Evolutionary conservation across 2,329 filamentous ascomycete genomes (phyloP).

Genomic region (Whalleya microplaca): DNA sequence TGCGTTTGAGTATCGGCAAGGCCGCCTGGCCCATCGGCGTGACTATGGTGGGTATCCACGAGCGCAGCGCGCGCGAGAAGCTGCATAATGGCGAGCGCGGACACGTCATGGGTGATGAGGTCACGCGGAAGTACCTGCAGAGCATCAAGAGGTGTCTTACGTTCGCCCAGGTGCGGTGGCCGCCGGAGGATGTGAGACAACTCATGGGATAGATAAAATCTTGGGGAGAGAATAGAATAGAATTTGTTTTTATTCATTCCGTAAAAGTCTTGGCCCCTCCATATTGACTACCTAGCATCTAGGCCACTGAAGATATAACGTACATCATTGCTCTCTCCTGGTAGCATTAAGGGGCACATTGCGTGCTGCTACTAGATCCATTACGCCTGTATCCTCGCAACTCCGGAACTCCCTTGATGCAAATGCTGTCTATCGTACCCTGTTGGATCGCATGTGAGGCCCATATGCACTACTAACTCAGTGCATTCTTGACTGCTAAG

Average conservation of each 20-base stretch:
- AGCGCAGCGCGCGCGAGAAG: slow-evolving; percentile 93
- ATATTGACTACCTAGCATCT: neutral
- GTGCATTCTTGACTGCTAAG: no score
- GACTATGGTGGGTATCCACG: slow-evolving; percentile 99
- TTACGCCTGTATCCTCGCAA: slow-evolving; percentile 23
- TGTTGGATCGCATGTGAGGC: no score
- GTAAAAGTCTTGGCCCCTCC: neutral
- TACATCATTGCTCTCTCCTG: neutral
- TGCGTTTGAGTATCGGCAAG: slow-evolving; percentile 91
- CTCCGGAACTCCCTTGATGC: slow-evolving; percentile 7
- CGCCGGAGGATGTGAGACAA: slow-evolving; percentile 87
- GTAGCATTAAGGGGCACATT: neutral
- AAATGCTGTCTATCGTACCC: neutral
- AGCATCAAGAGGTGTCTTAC: slow-evolving; percentile 97
- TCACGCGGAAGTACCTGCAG: slow-evolving; percentile 92
- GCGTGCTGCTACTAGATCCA: slow-evolving; percentile 11
- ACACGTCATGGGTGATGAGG: slow-evolving; percentile 96
- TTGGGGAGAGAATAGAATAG: slow-evolving; percentile 9
- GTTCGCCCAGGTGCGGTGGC: slow-evolving; percentile 96
- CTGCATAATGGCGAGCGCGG: slow-evolving; percentile 85
- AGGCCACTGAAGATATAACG: neutral
- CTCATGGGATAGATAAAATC: slow-evolving; percentile 74
- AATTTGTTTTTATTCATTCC: slow-evolving; percentile 1
- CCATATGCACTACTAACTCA: no score
- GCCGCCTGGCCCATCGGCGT: slow-evolving; percentile 99